Percentiles rank a stretch among this genome's conserved stretches.
These are phyloP conservation scores for Thuidium tamariscinum DNA, from an alignment of 225 moss, liverwort and hornwort genomes.

Conservation along the genomic window DNA sequence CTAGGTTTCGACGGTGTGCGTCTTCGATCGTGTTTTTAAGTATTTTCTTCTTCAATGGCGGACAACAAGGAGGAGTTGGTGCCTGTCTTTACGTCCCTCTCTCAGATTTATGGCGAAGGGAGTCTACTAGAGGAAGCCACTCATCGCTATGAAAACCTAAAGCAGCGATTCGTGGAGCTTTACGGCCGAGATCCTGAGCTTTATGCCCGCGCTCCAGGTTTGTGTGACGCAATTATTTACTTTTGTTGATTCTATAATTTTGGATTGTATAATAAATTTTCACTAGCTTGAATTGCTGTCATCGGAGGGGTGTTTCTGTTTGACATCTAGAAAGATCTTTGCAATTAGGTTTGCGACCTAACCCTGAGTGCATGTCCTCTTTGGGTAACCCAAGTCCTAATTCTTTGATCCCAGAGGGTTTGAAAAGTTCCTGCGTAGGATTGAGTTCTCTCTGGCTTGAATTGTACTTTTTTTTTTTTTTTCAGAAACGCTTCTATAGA, in stretches of 20 bases:
- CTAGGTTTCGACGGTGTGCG: background rate
- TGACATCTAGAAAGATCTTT: background rate
- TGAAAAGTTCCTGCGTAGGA: background rate
- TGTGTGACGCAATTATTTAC: background rate
- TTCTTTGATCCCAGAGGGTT: background rate
- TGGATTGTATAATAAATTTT: background rate
- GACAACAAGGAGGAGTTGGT: slow-evolving; percentile 45
- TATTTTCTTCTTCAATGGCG: background rate
- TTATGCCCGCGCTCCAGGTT: slow-evolving; percentile 87
- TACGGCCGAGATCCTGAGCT: slow-evolving; percentile 70
- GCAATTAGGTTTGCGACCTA: background rate
- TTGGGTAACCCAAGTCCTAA: background rate
- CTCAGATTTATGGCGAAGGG: slow-evolving; percentile 71
- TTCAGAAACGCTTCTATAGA: background rate
- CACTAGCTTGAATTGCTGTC: background rate
- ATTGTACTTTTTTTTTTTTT: background rate
- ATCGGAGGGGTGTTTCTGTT: background rate
- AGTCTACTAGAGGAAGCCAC: slow-evolving; percentile 23
- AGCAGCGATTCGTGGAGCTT: slow-evolving; percentile 35
- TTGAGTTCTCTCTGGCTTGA: background rate
- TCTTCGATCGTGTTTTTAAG: background rate
- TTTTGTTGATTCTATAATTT: background rate
- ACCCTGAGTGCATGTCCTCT: background rate
- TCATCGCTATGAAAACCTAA: slow-evolving; percentile 49
- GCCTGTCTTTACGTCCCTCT: slow-evolving; percentile 50